A percentile compares a stretch with the other conserved stretches of the same genome.
phyloP scores from a whole-genome alignment of 805 yeast genomes.

The Lachancea fermentati region DNA sequence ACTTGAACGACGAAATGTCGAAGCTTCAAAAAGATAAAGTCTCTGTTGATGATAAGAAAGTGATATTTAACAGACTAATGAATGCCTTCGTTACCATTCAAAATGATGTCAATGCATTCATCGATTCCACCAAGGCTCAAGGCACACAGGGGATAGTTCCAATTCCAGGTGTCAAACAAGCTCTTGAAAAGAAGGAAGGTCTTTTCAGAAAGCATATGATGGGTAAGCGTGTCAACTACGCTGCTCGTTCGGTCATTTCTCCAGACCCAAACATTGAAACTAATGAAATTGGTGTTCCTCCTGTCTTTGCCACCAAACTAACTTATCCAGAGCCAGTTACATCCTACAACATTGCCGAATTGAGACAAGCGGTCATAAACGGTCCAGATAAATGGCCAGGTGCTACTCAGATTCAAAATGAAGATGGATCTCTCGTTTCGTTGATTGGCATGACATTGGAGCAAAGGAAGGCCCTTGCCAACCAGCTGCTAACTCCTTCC shows the following conservation, averaged over 20 bases:
- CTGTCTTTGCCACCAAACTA: constrained; percentile 91
- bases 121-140: constrained; percentile 87
- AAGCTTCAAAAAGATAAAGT: constrained; percentile 52
- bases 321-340: constrained; percentile 99
- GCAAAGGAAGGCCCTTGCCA: constrained; percentile 92
- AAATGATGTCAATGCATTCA: constrained; percentile 89
- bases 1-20: constrained; percentile 78
- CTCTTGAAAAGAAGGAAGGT: constrained; percentile 97
- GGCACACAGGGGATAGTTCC: constrained; percentile 62
- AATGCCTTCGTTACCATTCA: constrained; percentile 92
- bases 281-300: constrained; percentile 97
- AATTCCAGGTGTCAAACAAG: constrained; percentile 94
- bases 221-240: constrained; percentile 99
- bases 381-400: constrained; percentile 99
- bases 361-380: constrained; percentile 91
- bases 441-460: constrained; percentile 85
- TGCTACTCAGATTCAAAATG: constrained; percentile 92
- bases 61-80: constrained; percentile 84
- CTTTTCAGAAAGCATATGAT: constrained; percentile 97
- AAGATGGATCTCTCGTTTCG: constrained; percentile 81
- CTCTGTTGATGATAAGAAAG: constrained; percentile 64
- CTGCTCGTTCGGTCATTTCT: constrained; percentile 98
- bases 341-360: constrained; percentile 78
- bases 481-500: constrained; percentile 86
- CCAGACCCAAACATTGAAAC: constrained; percentile 99